phyloP scores from a whole-genome alignment of 192 early-diverging fungal species.

The Radiomyces spectabilis region DNA sequence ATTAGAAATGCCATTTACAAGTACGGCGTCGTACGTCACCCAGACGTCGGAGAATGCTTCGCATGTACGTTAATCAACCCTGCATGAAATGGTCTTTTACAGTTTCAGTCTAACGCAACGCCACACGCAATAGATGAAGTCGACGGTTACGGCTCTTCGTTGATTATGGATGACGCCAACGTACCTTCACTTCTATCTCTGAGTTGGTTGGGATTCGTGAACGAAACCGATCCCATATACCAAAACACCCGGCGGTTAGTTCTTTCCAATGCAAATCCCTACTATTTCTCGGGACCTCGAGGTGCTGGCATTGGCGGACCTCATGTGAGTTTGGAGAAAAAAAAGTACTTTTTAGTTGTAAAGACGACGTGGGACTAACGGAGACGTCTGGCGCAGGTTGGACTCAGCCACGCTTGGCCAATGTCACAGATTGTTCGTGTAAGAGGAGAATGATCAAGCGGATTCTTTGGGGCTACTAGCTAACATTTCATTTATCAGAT shows the following conservation, averaged over 20 bases:
- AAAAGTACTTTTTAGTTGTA: neutral
- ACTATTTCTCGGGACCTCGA: conserved; percentile 43
- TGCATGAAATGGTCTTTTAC: too few species aligned
- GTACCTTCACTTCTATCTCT: conserved; percentile 56
- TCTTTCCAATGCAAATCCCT: conserved; percentile 51
- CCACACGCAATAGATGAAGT: conserved; percentile 50
- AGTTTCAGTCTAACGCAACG: too few species aligned
- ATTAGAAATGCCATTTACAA: conserved; percentile 44
- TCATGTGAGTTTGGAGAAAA: conserved; percentile 4
- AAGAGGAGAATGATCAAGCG: neutral
- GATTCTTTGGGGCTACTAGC: neutral
- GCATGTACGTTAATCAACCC: conserved; percentile 27
- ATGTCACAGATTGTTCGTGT: conserved; percentile 26
- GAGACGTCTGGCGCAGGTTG: conserved; percentile 6
- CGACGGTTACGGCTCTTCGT: conserved; percentile 56
- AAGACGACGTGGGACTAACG: too few species aligned
- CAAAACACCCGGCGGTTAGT: conserved; percentile 47
- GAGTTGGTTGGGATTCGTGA: conserved; percentile 54
- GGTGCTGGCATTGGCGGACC: conserved; percentile 19
- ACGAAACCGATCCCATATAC: conserved; percentile 39
- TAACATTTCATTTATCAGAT: conserved; percentile 15
- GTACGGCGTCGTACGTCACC: conserved; percentile 41
- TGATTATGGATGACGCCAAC: conserved; percentile 71
- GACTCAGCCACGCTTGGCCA: conserved; percentile 20
- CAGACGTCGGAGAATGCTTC: conserved; percentile 43